Evolutionary conservation across 2,329 filamentous ascomycete genomes (phyloP), one percentile per base, ranked within the genome.

Genomic region (Pseudogymnoascus sp.): DNA sequence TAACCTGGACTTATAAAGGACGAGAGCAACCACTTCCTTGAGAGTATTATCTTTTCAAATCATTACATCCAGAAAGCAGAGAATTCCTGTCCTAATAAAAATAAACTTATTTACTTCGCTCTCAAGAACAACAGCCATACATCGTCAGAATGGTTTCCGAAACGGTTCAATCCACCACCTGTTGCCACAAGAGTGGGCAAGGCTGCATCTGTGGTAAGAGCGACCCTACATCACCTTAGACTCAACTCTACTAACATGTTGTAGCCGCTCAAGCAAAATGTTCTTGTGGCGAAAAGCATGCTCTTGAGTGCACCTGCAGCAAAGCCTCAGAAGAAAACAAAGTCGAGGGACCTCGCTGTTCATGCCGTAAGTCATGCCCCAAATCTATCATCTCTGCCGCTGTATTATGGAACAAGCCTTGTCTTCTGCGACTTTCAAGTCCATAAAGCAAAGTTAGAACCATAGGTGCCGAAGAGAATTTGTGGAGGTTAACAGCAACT

Each of bases 221-320:
- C 55, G 52, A 19, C 60, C 63, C 41, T 60, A 14, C 41, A 59
- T 36, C 62, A 49, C 14, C 36, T 28, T 19, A 19, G 23, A 55
- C 12, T 12, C 8, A 35, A 52, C 25, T 22, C 25, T 41, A 30
- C 62, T 63, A 63, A 66, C 23, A 55, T 38, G 19, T 28, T 55
- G 9, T 60, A 84, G 85, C 84, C 69, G 75, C 84, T 69, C 81
- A 87, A 75, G 85, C 85, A 7, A 87, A 81, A 64, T 96, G 92
- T 84, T 95, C 91, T 14, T 97, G 93, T 75, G 93, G 93, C 72
- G 86, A 96, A 80, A 84, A 94, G 74, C 84, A 86, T 3, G 93
- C 93, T 59, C 85, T 96, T 58, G 82, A 92, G 74, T 97, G 93
- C 84, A 89, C 81, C 66, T 97, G 93, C 79, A 85, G 85, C 70